phyloP scores from a whole-genome alignment of 2,329 filamentous ascomycete species.

The Penicillium sp. region DNA sequence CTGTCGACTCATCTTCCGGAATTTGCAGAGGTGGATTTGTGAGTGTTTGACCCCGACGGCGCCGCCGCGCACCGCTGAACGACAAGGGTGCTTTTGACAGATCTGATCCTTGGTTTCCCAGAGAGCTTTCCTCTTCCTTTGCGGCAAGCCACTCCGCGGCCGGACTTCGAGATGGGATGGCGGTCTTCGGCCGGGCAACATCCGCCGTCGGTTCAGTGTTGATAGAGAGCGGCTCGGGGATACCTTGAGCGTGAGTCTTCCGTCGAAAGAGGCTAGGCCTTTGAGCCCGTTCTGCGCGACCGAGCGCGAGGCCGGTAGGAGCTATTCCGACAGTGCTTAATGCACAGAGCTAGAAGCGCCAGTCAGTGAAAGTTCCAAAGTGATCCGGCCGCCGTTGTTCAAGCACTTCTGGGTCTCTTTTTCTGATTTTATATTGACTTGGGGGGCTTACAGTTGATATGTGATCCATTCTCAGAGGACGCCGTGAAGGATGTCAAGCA shows the following conservation, averaged over 20 bases:
- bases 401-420: neutral
- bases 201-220: slow-evolving; percentile 12
- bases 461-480: slow-evolving; percentile 40
- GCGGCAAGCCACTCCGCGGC: slow-evolving; percentile 14
- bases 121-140: slow-evolving; percentile 15
- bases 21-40: slow-evolving; percentile 30
- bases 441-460: slow-evolving; percentile 36
- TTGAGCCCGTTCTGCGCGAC: slow-evolving; percentile 47
- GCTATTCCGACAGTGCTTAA: slow-evolving; percentile 62
- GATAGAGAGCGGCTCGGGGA: slow-evolving; percentile 15
- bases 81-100: slow-evolving; percentile 26
- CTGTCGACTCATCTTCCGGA: slow-evolving; percentile 25
- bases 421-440: neutral
- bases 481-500: slow-evolving; percentile 31
- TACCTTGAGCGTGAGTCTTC: slow-evolving; percentile 25
- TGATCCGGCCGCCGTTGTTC: neutral
- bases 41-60: slow-evolving; percentile 39
- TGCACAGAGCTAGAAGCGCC: slow-evolving; percentile 55
- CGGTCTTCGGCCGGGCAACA: slow-evolving; percentile 18
- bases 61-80: slow-evolving; percentile 29
- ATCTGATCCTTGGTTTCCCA: slow-evolving; percentile 13
- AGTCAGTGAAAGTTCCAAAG: slow-evolving; percentile 8
- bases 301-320: slow-evolving; percentile 57
- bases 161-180: slow-evolving; percentile 18
- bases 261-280: slow-evolving; percentile 29